Percentiles rank a stretch among this genome's conserved stretches.
Evolutionary conservation across 352 stramenopile genomes (phyloP).

Genomic region (Plasmopara viticola): DNA sequence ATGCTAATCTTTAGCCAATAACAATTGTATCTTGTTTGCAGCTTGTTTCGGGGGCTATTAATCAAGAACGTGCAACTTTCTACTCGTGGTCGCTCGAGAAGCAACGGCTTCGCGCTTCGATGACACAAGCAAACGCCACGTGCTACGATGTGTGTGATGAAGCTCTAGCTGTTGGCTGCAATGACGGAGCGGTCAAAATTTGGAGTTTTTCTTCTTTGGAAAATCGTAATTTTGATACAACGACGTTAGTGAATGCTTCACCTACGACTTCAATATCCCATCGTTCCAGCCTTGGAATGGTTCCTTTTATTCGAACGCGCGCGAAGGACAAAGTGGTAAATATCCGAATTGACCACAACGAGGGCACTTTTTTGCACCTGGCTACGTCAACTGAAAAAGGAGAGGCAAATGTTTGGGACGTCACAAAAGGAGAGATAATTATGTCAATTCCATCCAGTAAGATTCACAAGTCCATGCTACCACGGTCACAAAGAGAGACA

Average conservation of each 20-base stretch:
- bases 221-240: conserved; percentile 39
- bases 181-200: conserved; percentile 71
- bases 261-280: conserved; percentile 72
- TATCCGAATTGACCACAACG: conserved; percentile 75
- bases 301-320: conserved; percentile 77
- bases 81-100: conserved; percentile 83
- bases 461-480: conserved; percentile 80
- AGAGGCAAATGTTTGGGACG: conserved; percentile 84
- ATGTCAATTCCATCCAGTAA: conserved; percentile 71
- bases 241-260: conserved; percentile 39
- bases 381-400: conserved; percentile 83
- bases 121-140: conserved; percentile 55
- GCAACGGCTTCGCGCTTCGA: conserved; percentile 51
- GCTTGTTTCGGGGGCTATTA: conserved; percentile 69
- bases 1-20: conserved; percentile 4
- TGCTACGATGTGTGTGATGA: conserved; percentile 82
- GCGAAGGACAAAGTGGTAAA: conserved; percentile 74
- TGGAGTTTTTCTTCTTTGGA: conserved; percentile 76
- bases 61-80: conserved; percentile 70
- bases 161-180: conserved; percentile 66
- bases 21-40: conserved; percentile 15
- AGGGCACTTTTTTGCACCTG: conserved; percentile 72
- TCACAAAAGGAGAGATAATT: conserved; percentile 79
- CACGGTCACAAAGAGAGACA: conserved; percentile 51
- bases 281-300: conserved; percentile 69